A percentile compares a stretch with the other conserved stretches of the same genome.
Evolutionary conservation across 2,329 filamentous ascomycete species (phyloP).

Genomic region (Microdochium trichocladiopsis): DNA sequence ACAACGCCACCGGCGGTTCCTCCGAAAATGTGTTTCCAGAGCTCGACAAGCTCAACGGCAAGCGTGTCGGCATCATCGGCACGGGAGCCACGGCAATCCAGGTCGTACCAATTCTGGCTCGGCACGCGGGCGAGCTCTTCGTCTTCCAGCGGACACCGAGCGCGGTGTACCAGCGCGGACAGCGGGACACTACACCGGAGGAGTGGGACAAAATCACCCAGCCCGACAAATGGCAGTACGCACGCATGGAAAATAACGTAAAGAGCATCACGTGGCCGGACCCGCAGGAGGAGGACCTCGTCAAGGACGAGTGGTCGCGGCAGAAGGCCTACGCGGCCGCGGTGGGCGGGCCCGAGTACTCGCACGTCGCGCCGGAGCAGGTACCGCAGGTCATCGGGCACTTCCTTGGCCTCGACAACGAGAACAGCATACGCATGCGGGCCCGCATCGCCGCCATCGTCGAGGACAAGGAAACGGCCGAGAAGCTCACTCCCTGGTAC

Average conservation of each 20-base stretch:
- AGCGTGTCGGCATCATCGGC: conserved; percentile 40
- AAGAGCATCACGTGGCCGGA: conserved; percentile 23
- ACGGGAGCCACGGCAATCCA: conserved; percentile 43
- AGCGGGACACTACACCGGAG: conserved; percentile 23
- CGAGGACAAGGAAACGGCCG: conserved; percentile 41
- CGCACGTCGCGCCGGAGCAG: conserved; percentile 24
- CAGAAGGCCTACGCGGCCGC: conserved; percentile 29
- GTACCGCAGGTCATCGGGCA: conserved; percentile 25
- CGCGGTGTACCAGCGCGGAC: conserved; percentile 12
- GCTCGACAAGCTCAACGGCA: conserved; percentile 35
- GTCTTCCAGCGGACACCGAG: conserved; percentile 50
- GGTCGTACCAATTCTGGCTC: conserved; percentile 34
- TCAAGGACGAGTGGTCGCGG: conserved; percentile 41
- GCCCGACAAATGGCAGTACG: conserved; percentile 39
- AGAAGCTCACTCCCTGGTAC: conserved; percentile 52
- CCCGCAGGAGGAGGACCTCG: conserved; percentile 29
- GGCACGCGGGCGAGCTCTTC: conserved; percentile 40
- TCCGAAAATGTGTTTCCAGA: conserved; percentile 23
- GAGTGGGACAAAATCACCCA: conserved; percentile 29
- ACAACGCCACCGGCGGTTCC: conserved; percentile 31
- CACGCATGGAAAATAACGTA: conserved; percentile 37
- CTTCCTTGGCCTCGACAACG: conserved; percentile 32
- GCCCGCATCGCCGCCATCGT: conserved; percentile 42
- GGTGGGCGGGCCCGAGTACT: conserved; percentile 22
- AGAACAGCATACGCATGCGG: conserved; percentile 34